A percentile compares a stretch with the other conserved stretches of the same genome.
These are phyloP conservation scores for Singerocomus rubriflavus DNA, from an alignment of 1,284 basidiomycete genomes.

Conservation along the genomic window DNA sequence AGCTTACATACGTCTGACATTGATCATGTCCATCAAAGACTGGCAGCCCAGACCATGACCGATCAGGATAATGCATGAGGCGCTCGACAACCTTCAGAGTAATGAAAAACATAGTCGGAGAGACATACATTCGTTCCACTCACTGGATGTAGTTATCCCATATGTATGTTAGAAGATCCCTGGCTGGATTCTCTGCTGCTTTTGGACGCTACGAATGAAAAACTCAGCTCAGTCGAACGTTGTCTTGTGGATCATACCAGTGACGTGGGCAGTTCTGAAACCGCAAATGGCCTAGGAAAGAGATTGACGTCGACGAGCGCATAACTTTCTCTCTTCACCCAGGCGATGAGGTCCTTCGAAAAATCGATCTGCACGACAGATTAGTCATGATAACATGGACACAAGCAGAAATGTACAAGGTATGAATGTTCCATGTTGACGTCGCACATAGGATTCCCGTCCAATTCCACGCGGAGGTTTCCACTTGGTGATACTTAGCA, in stretches of 20 bases:
- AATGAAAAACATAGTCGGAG: background rate
- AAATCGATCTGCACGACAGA: conserved; percentile 69
- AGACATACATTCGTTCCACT: conserved; percentile 22
- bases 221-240: background rate
- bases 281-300: conserved; percentile 59
- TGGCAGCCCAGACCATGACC: conserved; percentile 85
- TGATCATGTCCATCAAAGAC: conserved; percentile 72
- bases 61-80: conserved; percentile 74
- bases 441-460: conserved; percentile 70
- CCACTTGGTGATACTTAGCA: conserved; percentile 52
- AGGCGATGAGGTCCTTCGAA: conserved; percentile 74
- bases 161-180: conserved; percentile 72
- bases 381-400: conserved; percentile 1
- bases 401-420: conserved; percentile 48
- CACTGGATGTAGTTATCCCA: conserved; percentile 97
- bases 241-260: conserved; percentile 29
- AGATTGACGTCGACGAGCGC: conserved; percentile 88
- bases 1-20: conserved; percentile 54
- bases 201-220: conserved; percentile 24
- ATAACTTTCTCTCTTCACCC: conserved; percentile 66
- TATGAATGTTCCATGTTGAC: conserved; percentile 78
- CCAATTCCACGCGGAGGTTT: conserved; percentile 78
- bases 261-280: conserved; percentile 28
- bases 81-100: conserved; percentile 59
- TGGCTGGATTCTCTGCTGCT: conserved; percentile 31